These are phyloP conservation scores for Kregervanrija delftensis DNA, from an alignment of 805 yeast species.

Conservation along the genomic window DNA sequence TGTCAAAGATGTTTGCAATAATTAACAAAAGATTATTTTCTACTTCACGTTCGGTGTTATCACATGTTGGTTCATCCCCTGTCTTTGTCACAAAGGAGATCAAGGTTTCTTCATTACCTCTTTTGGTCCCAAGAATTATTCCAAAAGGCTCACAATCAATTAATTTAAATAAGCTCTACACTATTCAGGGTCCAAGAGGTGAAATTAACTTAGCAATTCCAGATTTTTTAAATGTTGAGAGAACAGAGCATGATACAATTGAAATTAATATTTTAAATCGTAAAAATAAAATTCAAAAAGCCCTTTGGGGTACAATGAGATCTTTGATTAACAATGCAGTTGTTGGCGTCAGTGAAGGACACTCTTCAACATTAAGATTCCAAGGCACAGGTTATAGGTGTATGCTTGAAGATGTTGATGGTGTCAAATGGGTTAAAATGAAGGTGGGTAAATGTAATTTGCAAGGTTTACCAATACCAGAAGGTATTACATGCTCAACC, in stretches of 20 bases:
- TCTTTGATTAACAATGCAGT: slow-evolving; percentile 70
- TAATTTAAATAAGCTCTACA: slow-evolving; percentile 49
- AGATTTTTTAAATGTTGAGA: slow-evolving; percentile 49
- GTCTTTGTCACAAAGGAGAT: slow-evolving; percentile 63
- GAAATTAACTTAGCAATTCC: slow-evolving; percentile 58
- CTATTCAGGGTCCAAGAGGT: slow-evolving; percentile 77
- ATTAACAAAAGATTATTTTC: slow-evolving; percentile 29
- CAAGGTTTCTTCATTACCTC: slow-evolving; percentile 35
- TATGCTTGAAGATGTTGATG: slow-evolving; percentile 52
- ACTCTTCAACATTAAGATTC: slow-evolving; percentile 74
- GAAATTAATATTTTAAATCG: slow-evolving; percentile 47
- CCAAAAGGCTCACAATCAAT: slow-evolving; percentile 60
- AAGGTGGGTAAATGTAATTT: slow-evolving; percentile 85
- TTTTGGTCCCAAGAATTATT: slow-evolving; percentile 51
- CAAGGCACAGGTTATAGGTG: slow-evolving; percentile 98
- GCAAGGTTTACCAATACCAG: slow-evolving; percentile 72
- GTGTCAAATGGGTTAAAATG: slow-evolving; percentile 54
- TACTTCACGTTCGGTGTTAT: slow-evolving; percentile 26
- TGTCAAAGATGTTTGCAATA: neutral
- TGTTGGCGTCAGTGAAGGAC: slow-evolving; percentile 90
- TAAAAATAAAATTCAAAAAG: slow-evolving; percentile 62
- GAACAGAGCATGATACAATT: slow-evolving; percentile 28
- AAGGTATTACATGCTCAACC: slow-evolving; percentile 60
- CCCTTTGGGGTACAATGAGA: slow-evolving; percentile 95
- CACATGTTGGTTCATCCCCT: slow-evolving; percentile 80